Conservation (phyloP, 768 basidiomycete genomes). For the Lactarius sanguifluus region DNA sequence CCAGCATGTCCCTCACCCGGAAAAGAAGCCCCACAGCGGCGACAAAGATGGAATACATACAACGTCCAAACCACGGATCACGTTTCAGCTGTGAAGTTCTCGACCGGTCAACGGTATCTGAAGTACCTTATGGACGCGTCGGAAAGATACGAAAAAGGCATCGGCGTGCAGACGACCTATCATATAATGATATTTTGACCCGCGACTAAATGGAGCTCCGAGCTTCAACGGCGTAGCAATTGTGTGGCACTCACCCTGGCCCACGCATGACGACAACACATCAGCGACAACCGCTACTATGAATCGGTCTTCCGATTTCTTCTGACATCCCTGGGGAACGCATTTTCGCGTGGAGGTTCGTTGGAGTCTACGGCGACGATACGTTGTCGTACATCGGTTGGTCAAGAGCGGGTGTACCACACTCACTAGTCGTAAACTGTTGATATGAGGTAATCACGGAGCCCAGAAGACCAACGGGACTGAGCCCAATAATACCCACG, state of each 20-base stretch:
- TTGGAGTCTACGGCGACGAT: slow-evolving; percentile 64
- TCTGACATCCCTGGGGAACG: slow-evolving; percentile 42
- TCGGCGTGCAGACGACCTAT: slow-evolving; percentile 71
- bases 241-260: slow-evolving; percentile 61
- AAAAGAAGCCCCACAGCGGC: slow-evolving; percentile 66
- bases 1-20: slow-evolving; percentile 71
- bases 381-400: slow-evolving; percentile 47
- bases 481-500: slow-evolving; percentile 70
- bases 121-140: slow-evolving; percentile 64
- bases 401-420: slow-evolving; percentile 63
- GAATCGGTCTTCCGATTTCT: slow-evolving; percentile 42
- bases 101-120: slow-evolving; percentile 55
- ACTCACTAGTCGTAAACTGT: slow-evolving; percentile 38
- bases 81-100: slow-evolving; percentile 72
- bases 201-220: slow-evolving; percentile 21
- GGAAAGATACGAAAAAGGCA: slow-evolving; percentile 69
- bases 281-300: slow-evolving; percentile 51
- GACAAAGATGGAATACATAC: slow-evolving; percentile 76
- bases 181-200: background rate
- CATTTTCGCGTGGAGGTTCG: slow-evolving; percentile 50
- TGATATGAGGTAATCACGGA: slow-evolving; percentile 9
- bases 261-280: slow-evolving; percentile 52
- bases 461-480: slow-evolving; percentile 70
- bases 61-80: slow-evolving; percentile 81
- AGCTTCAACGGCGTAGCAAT: slow-evolving; percentile 18